A percentile compares a stretch with the other conserved stretches of the same genome.
These are phyloP conservation scores for Copromyces sp. DNA, from an alignment of 495 filamentous ascomycete species.

Conservation along the genomic window DNA sequence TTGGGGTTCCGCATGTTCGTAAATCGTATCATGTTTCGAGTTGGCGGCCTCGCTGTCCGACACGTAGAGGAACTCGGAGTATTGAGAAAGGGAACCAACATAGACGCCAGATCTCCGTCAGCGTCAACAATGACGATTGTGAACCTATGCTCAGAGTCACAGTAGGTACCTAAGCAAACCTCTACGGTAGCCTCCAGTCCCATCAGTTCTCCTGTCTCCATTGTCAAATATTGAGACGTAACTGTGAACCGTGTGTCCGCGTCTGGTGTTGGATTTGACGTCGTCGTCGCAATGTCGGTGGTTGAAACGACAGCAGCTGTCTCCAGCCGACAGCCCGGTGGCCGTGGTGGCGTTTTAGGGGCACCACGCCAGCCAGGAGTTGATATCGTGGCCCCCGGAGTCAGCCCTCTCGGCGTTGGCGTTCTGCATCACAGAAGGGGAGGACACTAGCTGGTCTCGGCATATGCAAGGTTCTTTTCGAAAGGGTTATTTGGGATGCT, in stretches of 20 bases:
- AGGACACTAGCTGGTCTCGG: background rate
- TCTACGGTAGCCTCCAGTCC: background rate
- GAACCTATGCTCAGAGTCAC: background rate
- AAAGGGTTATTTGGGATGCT: background rate
- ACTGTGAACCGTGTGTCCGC: background rate
- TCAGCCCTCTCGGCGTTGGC: background rate
- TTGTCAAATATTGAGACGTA: background rate
- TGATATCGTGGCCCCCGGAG: background rate
- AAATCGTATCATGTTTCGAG: background rate
- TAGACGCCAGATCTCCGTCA: background rate
- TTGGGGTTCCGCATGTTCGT: background rate
- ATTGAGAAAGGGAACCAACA: background rate
- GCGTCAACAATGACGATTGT: background rate
- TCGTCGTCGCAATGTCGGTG: background rate
- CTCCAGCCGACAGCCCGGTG: background rate
- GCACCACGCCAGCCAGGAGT: background rate
- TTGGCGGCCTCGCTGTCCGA: background rate
- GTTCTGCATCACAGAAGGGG: background rate
- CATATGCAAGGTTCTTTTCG: constrained; percentile 8
- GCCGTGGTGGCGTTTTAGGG: background rate
- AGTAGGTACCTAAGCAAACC: background rate
- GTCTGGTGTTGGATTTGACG: background rate
- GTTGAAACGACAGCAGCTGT: background rate
- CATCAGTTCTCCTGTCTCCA: background rate
- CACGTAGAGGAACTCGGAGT: background rate